Percentiles rank a stretch among this genome's conserved stretches.
These are phyloP conservation scores for Pascua guehoae DNA, from an alignment of 1,284 basidiomycete species.

Conservation along the genomic window DNA sequence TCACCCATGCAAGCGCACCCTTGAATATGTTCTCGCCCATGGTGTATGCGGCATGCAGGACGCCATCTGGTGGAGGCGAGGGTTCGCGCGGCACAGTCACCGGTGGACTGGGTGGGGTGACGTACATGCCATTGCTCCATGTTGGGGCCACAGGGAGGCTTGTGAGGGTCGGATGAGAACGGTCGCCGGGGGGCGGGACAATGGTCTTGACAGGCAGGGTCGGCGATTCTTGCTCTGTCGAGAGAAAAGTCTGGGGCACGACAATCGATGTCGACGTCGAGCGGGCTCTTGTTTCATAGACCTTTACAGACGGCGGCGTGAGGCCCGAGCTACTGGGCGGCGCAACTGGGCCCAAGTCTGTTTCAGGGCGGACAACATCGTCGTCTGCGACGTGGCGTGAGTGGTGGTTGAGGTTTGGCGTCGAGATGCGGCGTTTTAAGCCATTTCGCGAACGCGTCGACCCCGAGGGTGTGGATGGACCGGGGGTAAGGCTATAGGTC, in stretches of 20 bases:
- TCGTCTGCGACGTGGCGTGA: constrained; percentile 10
- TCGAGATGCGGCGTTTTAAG: constrained; percentile 40
- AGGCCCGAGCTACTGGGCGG: not conserved
- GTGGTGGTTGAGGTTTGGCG: constrained; percentile 26
- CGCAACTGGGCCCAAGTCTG: not conserved
- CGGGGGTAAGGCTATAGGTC: not conserved
- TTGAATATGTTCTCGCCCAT: constrained; percentile 30
- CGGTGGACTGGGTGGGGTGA: constrained; percentile 20
- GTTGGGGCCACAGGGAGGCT: constrained; percentile 7
- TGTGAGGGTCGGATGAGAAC: constrained; percentile 8
- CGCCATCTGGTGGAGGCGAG: too few relatives aligned
- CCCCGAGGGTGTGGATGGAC: constrained; percentile 3
- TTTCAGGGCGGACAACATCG: constrained; percentile 10
- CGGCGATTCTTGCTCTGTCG: constrained; percentile 9
- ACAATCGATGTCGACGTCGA: constrained; percentile 45
- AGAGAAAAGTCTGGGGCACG: constrained; percentile 21
- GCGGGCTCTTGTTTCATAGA: constrained; percentile 34
- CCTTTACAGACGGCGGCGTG: constrained; percentile 8
- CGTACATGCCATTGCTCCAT: constrained; percentile 16
- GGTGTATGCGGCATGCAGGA: constrained; percentile 21
- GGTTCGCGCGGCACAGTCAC: not conserved
- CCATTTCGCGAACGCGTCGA: constrained; percentile 17
- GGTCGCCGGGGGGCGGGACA: constrained; percentile 5
- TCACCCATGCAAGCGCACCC: constrained; percentile 22
- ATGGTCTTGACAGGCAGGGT: constrained; percentile 16